Base-by-base conservation (phyloP, 768 basidiomycete species). In the Termitomyces sp. region DNA sequence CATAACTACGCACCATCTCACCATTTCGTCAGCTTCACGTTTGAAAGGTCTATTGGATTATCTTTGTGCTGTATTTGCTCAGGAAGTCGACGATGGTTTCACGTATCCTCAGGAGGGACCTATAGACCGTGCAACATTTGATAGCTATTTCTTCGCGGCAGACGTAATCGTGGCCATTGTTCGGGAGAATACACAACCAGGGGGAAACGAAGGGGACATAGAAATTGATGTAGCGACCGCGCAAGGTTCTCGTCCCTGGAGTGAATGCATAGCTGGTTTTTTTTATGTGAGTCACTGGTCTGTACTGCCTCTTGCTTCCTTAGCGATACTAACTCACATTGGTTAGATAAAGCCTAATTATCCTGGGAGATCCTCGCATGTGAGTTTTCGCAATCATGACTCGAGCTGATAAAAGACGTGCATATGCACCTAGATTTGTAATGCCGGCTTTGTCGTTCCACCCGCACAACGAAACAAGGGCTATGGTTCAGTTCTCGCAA, bases 331-430 rank as follows among this genome's bases (percentile, higher is more conserved):
- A 4, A 39, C 2, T 10, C 14, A 42, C 53, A 7, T 27, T 30
- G 24, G 33, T 36, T 57, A 86, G 87, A 79, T 91, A 51, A 92
- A 92, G 71, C 90, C 89, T 36, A 95, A 95, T 67, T 95, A 95
- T 73, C 94, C 93, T 7, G 92, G 92, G 40, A 79, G 93, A 60
- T 93, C 90, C 9, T 92, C 90, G 42, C 93, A 94, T 80, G 93
- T 91, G 67, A 76, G 91, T 83, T 52, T 10, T 51, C n/a, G 18
- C 49, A 30, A 39, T 37, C 39, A 46, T 44, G 49, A 27, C 46
- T 56, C 47, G 20, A 32, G 27, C 57, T 27, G n/a, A 53, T 8
- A 42, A 32, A 20, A 37, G 26, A 39, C 27, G 27, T 33, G 26
- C 37, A 44, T 47, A 39, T 58, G 33, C 37, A 50, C 50, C 34